Conservation (phyloP, 140 eudicot genomes). For the Stevia rebaudiana region DNA sequence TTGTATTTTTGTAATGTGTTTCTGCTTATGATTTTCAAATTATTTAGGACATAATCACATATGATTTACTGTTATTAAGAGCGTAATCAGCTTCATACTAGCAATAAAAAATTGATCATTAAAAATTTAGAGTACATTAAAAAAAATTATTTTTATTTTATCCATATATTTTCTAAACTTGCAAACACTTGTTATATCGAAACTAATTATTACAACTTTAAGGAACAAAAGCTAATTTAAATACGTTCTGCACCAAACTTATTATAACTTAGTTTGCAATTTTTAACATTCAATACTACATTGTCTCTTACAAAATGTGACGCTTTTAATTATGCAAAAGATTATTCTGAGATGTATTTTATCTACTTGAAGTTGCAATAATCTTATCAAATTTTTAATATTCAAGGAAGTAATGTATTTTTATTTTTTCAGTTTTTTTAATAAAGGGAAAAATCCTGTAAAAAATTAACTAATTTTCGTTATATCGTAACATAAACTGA, state of each 20-base stretch:
- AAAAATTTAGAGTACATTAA: background rate
- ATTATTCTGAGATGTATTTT: background rate
- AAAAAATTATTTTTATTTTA: background rate
- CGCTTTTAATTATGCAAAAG: background rate
- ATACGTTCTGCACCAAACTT: background rate
- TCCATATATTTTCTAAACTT: background rate
- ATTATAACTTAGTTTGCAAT: background rate
- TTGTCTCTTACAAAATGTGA: background rate
- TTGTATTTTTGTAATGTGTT: background rate
- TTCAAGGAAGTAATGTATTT: background rate
- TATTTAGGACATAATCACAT: background rate
- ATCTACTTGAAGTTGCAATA: slow-evolving; percentile 1
- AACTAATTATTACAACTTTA: slow-evolving; percentile 5
- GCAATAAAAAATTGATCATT: background rate
- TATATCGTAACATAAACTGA: background rate
- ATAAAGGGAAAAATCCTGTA: background rate
- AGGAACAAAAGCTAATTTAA: background rate
- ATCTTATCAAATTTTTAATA: background rate
- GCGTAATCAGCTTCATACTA: background rate
- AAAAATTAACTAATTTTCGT: background rate
- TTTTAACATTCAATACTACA: background rate
- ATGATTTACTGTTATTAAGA: background rate
- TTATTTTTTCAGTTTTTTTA: background rate
- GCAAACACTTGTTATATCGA: background rate
- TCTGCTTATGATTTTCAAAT: background rate